Percentiles rank a stretch among this genome's conserved stretches.
These are phyloP conservation scores for Boechera stricta DNA, from an alignment of 345 rosid genomes.

Conservation along the genomic window DNA sequence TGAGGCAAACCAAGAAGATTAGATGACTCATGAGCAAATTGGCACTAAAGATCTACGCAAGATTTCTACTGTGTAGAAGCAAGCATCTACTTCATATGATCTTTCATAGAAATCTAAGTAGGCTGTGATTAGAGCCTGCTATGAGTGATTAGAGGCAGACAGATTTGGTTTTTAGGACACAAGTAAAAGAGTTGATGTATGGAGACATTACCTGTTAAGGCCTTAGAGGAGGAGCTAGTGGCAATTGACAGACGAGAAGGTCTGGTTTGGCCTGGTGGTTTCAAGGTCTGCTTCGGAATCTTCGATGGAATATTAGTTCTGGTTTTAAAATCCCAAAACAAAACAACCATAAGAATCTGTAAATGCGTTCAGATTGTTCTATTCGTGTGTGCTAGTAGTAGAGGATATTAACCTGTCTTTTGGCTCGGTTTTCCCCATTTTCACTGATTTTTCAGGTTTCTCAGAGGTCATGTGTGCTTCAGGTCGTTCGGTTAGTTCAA, in stretches of 20 bases:
- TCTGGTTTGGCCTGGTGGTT: conserved; percentile 50
- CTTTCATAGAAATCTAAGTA: conserved; percentile 2
- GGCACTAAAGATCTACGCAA: background rate
- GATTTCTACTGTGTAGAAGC: background rate
- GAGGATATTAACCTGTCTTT: conserved; percentile 59
- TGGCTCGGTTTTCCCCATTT: conserved; percentile 46
- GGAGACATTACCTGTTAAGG: conserved; percentile 55
- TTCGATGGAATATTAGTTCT: conserved; percentile 53
- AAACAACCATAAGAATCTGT: conserved; percentile 14
- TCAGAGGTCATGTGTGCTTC: conserved; percentile 37
- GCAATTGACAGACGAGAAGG: conserved; percentile 58
- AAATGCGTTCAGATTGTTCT: background rate
- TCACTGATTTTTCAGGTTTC: conserved; percentile 50
- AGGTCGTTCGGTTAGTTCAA: conserved; percentile 24
- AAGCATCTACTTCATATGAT: conserved; percentile 11
- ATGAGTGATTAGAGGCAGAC: background rate
- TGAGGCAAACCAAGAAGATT: background rate
- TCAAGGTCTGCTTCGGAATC: conserved; percentile 65
- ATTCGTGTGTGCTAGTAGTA: conserved; percentile 1
- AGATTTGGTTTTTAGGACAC: conserved; percentile 4
- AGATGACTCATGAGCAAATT: background rate
- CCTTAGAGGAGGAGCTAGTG: conserved; percentile 59
- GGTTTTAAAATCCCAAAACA: conserved; percentile 12
- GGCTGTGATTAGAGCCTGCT: conserved; percentile 4
- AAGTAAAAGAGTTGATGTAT: background rate